Base-by-base conservation (phyloP, 306 rosid genomes). In the Sophora flavescens region DNA sequence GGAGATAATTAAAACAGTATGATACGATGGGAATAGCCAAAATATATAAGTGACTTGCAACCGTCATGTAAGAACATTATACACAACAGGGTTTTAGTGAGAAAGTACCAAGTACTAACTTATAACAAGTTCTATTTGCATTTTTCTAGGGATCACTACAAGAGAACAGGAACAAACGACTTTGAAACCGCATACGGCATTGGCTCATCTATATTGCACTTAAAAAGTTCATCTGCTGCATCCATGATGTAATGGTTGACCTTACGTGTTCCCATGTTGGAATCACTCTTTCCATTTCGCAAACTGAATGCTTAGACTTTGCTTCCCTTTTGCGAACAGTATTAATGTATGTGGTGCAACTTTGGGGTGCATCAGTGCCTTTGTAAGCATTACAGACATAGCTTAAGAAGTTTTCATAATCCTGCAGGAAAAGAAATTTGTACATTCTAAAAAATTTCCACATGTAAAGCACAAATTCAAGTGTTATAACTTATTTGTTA, bases 311-410 rank as follows among this genome's bases (percentile, higher is more conserved):
- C 56, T 22, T 63, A 8, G 62, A 47, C 65, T 76, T 81, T n/a
- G 71, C 80, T 48, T 53, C 48, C 72, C 72, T 32, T 26, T 44
- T 57, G 47, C 35, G 48, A 44, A 83, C 68, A 57, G 81, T 38
- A 16, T 72, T 74, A 3, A 85, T 68, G 53, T 78, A 86, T 53
- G 77, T 32, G 50, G 74, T 63, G 81, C 99, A 95, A 64, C 70
- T 76, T 69, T 54, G 33, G 66, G 88, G 87, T 14, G 11, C 14
- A 10, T 72, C 13, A 35, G 70, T 44, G 28, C 92, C 99, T 57
- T 91, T 81, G 70, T 89, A 95, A 50, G 97, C 97, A 45, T 86
- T 78, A 70, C 99, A 95, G 50, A 95, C 41, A 63, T 92, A 89
- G 82, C 81, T 88, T 39, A 90, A 11, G 71, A 90, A 84, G 88